A percentile compares a stretch with the other conserved stretches of the same genome.
Conservation (phyloP, 306 rosid species). For the Prosopis cineraria region DNA sequence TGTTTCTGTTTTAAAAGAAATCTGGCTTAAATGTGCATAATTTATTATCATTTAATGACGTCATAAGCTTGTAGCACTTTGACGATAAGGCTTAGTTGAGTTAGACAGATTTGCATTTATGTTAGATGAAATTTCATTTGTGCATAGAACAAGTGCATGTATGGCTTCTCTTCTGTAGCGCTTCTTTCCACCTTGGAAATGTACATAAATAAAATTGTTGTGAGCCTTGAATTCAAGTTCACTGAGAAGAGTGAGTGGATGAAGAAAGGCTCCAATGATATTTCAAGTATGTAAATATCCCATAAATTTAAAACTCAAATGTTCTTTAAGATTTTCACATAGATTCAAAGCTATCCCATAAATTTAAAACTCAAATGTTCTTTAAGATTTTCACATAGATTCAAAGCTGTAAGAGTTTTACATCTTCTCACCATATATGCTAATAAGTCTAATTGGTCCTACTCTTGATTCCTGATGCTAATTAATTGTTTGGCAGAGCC, state of each 20-base stretch:
- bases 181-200: neutral
- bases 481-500: neutral
- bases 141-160: neutral
- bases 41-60: slow-evolving; percentile 14
- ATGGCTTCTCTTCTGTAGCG: neutral
- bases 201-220: neutral
- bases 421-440: neutral
- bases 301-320: neutral
- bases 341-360: too few species aligned
- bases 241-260: neutral
- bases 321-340: neutral
- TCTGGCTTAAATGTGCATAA: neutral
- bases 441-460: too few species aligned
- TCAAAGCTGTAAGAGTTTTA: neutral
- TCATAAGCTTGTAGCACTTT: neutral
- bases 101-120: slow-evolving; percentile 24
- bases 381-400: neutral
- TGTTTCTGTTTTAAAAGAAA: neutral
- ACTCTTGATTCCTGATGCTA: neutral
- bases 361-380: neutral
- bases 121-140: slow-evolving; percentile 21
- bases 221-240: neutral
- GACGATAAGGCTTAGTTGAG: slow-evolving; percentile 9
- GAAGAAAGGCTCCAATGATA: neutral
- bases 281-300: neutral